phyloP scores from a whole-genome alignment of 2,329 filamentous ascomycete genomes.

The Diaporthe citriasiana region DNA sequence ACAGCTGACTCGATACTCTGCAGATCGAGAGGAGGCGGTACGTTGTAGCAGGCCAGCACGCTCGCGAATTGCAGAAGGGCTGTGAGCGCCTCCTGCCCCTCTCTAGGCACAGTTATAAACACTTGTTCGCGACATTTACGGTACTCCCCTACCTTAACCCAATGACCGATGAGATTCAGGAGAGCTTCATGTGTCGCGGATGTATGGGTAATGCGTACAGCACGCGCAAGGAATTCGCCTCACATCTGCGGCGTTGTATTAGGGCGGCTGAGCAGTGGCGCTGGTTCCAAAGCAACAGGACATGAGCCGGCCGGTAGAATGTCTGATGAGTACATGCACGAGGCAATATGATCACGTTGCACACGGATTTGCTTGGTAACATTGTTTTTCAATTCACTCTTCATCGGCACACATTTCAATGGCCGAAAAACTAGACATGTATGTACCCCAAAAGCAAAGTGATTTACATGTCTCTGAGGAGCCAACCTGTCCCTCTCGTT shows the following conservation, averaged over 20 bases:
- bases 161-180: neutral
- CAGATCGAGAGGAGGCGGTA: conserved; percentile 11
- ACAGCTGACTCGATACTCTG: neutral
- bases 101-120: neutral
- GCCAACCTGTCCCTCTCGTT: neutral
- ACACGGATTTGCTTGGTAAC: neutral
- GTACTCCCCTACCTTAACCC: neutral
- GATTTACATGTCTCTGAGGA: neutral
- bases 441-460: neutral
- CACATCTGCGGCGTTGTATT: neutral
- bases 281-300: neutral
- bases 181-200: conserved; percentile 1
- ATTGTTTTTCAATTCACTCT: neutral
- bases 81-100: neutral
- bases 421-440: neutral
- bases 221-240: neutral
- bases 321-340: neutral
- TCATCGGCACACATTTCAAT: neutral
- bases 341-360: neutral
- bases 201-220: neutral
- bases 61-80: conserved; percentile 6
- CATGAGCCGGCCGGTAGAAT: neutral
- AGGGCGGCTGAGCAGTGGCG: conserved; percentile 1
- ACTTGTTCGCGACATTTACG: neutral
- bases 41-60: conserved; percentile 18